phyloP scores from a whole-genome alignment of 805 yeast genomes.

The Wickerhamiella shivajii region DNA sequence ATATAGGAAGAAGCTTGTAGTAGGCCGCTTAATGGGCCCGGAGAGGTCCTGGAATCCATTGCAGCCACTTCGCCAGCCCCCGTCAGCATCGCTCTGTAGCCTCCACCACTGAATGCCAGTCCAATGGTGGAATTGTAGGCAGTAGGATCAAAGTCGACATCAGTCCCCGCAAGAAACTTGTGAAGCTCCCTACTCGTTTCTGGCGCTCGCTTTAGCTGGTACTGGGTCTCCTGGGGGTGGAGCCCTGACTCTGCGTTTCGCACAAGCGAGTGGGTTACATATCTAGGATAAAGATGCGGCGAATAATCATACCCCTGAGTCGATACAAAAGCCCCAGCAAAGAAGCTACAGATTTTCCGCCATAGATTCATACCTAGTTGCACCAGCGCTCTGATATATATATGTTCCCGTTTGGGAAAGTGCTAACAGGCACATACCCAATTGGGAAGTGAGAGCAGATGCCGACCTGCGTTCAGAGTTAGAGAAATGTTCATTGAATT shows the following conservation, averaged over 20 bases:
- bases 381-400: no score
- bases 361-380: no score
- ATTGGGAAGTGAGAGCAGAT: no score
- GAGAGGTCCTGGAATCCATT: slow-evolving; percentile 2
- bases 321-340: no score
- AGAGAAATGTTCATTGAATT: no score
- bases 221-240: slow-evolving; percentile 4
- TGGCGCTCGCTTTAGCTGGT: background rate
- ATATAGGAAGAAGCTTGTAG: slow-evolving; percentile 40
- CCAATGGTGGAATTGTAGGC: slow-evolving; percentile 5
- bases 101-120: slow-evolving; percentile 36
- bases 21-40: slow-evolving; percentile 30
- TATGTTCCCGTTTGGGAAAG: no score
- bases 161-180: slow-evolving; percentile 1
- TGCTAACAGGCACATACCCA: no score
- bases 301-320: no score
- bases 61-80: slow-evolving; percentile 33
- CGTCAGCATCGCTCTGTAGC: slow-evolving; percentile 51
- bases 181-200: background rate
- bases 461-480: no score
- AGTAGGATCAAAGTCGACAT: slow-evolving; percentile 6
- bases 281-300: no score
- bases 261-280: no score
- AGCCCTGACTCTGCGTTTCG: slow-evolving; percentile 7
- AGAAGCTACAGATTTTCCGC: no score